Conservation (phyloP, 2,329 filamentous ascomycete species). For the Botrytis byssoidea region DNA sequence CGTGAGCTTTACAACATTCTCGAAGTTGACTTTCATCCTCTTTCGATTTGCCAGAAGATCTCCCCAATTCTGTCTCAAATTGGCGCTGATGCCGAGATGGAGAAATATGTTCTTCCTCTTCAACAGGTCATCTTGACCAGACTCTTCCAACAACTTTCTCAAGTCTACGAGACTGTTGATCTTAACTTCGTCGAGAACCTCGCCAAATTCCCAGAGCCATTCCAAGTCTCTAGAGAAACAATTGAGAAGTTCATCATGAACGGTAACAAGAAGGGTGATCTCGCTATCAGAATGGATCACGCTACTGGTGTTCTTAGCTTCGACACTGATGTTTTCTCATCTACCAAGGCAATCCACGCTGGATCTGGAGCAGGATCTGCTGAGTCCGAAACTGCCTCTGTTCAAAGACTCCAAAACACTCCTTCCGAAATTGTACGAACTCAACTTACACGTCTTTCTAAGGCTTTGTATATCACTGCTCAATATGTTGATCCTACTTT, state of each 20-base stretch:
- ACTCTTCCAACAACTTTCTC: slow-evolving; percentile 97
- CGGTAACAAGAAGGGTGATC: slow-evolving; percentile 98
- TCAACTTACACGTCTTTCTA: slow-evolving; percentile 87
- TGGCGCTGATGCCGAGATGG: slow-evolving; percentile 90
- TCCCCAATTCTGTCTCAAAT: slow-evolving; percentile 94
- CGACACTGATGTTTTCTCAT: slow-evolving; percentile 97
- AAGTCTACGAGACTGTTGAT: slow-evolving; percentile 98
- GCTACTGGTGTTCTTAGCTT: slow-evolving; percentile 94
- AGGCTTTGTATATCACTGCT: slow-evolving; percentile 87
- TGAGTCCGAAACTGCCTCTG: slow-evolving; percentile 77
- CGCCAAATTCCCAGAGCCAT: slow-evolving; percentile 93
- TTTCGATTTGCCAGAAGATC: slow-evolving; percentile 99
- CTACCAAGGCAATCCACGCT: slow-evolving; percentile 84
- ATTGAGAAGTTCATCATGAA: slow-evolving; percentile 99
- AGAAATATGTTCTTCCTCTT: slow-evolving; percentile 91
- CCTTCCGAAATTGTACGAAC: slow-evolving; percentile 96
- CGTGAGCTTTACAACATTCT: slow-evolving; percentile 97
- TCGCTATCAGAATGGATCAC: slow-evolving; percentile 94
- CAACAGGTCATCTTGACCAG: slow-evolving; percentile 98
- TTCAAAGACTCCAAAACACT: slow-evolving; percentile 95
- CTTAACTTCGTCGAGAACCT: slow-evolving; percentile 90
- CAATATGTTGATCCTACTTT: slow-evolving; percentile 93
- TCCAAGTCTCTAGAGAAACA: slow-evolving; percentile 83
- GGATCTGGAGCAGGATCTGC: slow-evolving; percentile 84
- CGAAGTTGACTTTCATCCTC: slow-evolving; percentile 97